Evolutionary conservation across 305 asterid genomes (phyloP), one percentile per base, ranked within the genome.

Genomic region (Petunia hybrid): DNA sequence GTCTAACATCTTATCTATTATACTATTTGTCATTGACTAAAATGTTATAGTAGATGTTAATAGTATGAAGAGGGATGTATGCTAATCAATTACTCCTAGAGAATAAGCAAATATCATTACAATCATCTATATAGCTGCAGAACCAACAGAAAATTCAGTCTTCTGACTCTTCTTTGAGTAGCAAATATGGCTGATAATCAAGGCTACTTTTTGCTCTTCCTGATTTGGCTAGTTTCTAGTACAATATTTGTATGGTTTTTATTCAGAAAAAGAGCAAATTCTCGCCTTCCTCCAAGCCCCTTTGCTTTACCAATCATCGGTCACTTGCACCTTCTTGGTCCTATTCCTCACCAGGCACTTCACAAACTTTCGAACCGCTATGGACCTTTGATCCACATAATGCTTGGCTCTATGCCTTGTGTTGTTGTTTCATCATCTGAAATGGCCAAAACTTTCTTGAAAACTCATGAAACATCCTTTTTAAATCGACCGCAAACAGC

Each of bases 311-410:
- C 95, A 1, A 83, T 93, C 83, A 90, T 93, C 48, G 95, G 95
- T 31, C 97, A 93, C 79, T 94, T 93, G 79, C 97, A 93, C 77
- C 97, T 91, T 78, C 85, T 91, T 0, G 86, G 88, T 14, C 94
- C 95, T 5, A 87, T 89, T 68, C 97, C 97, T 68, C 97, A 91
- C 87, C 97, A 93, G 85, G 91, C 93, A 81, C 87, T 93, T 46
- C 89, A 89, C 83, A 88, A 81, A 69, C 91, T 93, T 74, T 86
- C 94, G 10, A 76, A 64, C 38, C 83, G 82, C 5, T 78, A 86
- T 45, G 97, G 97, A 59, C 91, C 92, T 4, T 81, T 93, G 62
- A 77, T 93, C 41, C 91, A 87, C 81, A 13, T 93, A 10, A 76
- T 46, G 79, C 90, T 93, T 0, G 97, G 97, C 12, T 89, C 95